Evolutionary conservation across 1,284 basidiomycete genomes (phyloP).

Genomic region (Irpex rosettiformis): DNA sequence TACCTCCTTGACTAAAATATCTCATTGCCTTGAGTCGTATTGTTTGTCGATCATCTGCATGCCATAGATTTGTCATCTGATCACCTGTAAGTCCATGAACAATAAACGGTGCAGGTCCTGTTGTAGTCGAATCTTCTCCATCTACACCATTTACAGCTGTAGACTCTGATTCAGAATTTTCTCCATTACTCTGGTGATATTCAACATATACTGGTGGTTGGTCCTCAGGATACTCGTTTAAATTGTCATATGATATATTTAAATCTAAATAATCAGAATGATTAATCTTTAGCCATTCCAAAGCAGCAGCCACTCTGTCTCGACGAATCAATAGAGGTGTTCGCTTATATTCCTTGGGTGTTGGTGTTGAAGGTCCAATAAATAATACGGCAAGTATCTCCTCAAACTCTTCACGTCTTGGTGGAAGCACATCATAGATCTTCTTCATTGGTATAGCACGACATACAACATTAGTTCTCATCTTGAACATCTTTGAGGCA

Average conservation of each 20-base stretch:
- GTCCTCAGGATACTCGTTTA: conserved; percentile 20
- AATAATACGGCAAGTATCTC: conserved; percentile 8
- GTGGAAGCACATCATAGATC: conserved; percentile 9
- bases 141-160: conserved; percentile 10
- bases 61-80: not conserved
- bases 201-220: not conserved
- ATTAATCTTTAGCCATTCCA: conserved; percentile 32
- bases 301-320: conserved; percentile 12
- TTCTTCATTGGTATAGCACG: conserved; percentile 8
- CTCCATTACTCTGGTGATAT: not conserved
- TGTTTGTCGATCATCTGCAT: not conserved
- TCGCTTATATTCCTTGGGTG: not conserved
- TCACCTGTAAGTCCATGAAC: not conserved
- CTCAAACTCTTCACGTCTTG: conserved; percentile 7
- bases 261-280: conserved; percentile 26
- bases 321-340: not conserved
- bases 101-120: not conserved
- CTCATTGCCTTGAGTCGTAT: not conserved
- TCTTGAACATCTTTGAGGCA: conserved; percentile 14
- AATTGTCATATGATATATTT: conserved; percentile 23
- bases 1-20: not conserved
- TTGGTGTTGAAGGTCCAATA: not conserved
- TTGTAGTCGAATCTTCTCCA: conserved; percentile 7
- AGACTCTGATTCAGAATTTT: conserved; percentile 12
- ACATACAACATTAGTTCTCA: conserved; percentile 11